A percentile compares a stretch with the other conserved stretches of the same genome.
Evolutionary conservation across 192 early-diverging fungal genomes (phyloP).

Genomic region (Chytriomyces sp.): DNA sequence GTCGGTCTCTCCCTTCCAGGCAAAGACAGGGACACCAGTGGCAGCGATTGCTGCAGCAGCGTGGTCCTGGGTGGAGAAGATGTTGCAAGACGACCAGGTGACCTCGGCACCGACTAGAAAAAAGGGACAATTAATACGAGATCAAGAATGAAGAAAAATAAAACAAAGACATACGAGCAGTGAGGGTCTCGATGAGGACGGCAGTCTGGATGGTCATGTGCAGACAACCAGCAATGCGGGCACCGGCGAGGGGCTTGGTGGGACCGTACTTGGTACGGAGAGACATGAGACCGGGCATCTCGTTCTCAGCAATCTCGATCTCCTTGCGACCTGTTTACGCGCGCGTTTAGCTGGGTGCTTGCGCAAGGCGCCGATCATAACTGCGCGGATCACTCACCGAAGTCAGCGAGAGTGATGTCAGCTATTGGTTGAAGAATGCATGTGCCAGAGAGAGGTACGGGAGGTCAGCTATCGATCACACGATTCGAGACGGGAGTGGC

Average conservation of each 20-base stretch:
- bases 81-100: conserved; percentile 84
- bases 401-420: conserved; percentile 92
- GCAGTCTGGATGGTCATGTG: conserved; percentile 99
- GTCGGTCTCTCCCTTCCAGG: conserved; percentile 99
- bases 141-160: neutral
- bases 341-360: neutral
- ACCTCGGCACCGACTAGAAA: conserved; percentile 85
- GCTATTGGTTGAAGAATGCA: conserved; percentile 40
- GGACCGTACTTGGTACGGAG: conserved; percentile 92
- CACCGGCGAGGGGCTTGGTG: conserved; percentile 86
- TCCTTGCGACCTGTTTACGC: conserved; percentile 73
- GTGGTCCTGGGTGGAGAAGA: conserved; percentile 99
- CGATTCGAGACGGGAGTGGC: no score
- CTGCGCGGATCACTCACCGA: conserved; percentile 54
- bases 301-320: conserved; percentile 92
- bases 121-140: neutral
- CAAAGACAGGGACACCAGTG: conserved; percentile 90
- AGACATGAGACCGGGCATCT: conserved; percentile 98
- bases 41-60: conserved; percentile 97
- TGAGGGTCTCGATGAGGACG: conserved; percentile 96
- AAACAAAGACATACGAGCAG: conserved; percentile 57
- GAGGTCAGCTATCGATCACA: conserved; percentile 16
- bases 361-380: neutral
- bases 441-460: neutral
- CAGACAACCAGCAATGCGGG: conserved; percentile 95